phyloP scores from a whole-genome alignment of 1,139 yeast genomes.

The Suhomyces maxii region DNA sequence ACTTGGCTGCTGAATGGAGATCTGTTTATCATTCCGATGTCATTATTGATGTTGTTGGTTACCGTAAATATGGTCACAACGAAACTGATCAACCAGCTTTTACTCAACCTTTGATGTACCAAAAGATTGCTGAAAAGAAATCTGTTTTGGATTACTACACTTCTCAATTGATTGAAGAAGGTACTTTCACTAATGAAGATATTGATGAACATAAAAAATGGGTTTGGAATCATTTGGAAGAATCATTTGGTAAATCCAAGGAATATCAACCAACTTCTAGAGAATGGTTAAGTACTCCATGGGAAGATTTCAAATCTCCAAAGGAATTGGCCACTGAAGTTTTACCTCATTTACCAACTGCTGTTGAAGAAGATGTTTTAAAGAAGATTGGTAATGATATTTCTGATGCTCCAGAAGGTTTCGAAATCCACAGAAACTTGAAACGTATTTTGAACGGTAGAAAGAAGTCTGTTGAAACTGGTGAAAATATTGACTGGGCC shows the following conservation, averaged over 20 bases:
- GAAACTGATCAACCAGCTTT: constrained; percentile 99
- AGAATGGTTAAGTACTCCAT: constrained; percentile 98
- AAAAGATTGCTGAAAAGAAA: constrained; percentile 83
- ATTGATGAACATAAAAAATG: constrained; percentile 95
- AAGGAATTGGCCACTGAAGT: constrained; percentile 94
- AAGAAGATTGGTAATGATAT: constrained; percentile 77
- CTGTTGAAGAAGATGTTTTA: constrained; percentile 69
- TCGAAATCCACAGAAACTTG: constrained; percentile 91
- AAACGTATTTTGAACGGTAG: constrained; percentile 90
- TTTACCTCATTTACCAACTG: constrained; percentile 95
- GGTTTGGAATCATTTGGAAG: constrained; percentile 96
- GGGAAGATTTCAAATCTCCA: constrained; percentile 99
- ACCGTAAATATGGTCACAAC: constrained; percentile 98
- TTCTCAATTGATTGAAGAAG: constrained; percentile 77
- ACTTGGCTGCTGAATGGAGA: constrained; percentile 98
- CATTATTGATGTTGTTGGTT: constrained; percentile 94
- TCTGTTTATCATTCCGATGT: constrained; percentile 95
- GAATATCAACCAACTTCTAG: constrained; percentile 89
- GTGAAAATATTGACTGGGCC: constrained; percentile 98
- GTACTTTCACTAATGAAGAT: constrained; percentile 85
- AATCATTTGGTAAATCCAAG: constrained; percentile 81
- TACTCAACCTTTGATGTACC: constrained; percentile 98
- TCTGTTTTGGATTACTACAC: constrained; percentile 86
- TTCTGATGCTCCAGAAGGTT: constrained; percentile 84
- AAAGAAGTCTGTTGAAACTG: constrained; percentile 81